Evolutionary conservation across 1,284 basidiomycete genomes (phyloP).

Genomic region (Microbotryum violaceum): DNA sequence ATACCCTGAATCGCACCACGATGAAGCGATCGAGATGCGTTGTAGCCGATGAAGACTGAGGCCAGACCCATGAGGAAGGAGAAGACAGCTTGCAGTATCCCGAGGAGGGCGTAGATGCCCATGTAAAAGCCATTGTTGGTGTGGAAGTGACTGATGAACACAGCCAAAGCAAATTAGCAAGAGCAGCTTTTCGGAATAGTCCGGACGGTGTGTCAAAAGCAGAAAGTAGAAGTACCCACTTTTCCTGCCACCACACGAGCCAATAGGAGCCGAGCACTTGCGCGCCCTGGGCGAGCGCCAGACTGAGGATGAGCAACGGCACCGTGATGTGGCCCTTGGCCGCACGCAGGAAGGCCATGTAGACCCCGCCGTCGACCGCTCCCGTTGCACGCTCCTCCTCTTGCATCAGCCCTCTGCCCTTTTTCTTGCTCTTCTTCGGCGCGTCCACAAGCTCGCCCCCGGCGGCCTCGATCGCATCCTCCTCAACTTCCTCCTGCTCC

Average conservation of each 20-base stretch:
- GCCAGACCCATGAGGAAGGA: conserved; percentile 50
- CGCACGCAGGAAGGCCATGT: conserved; percentile 58
- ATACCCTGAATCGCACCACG: conserved; percentile 56
- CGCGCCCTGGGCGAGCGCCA: conserved; percentile 58
- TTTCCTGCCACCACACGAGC: conserved; percentile 41
- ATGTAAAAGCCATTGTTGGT: conserved; percentile 53
- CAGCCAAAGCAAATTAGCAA: not conserved
- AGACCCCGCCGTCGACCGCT: conserved; percentile 46
- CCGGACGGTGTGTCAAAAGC: no score
- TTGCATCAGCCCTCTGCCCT: conserved; percentile 54
- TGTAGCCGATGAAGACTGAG: conserved; percentile 31
- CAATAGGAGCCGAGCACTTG: conserved; percentile 45
- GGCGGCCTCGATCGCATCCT: conserved; percentile 40
- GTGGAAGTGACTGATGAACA: not conserved
- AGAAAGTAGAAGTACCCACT: conserved; percentile 12
- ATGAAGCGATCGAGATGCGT: conserved; percentile 31
- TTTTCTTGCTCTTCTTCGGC: conserved; percentile 42
- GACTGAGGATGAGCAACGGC: conserved; percentile 53
- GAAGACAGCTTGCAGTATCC: conserved; percentile 50
- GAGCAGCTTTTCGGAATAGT: not conserved
- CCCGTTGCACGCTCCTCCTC: conserved; percentile 33
- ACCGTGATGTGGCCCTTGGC: conserved; percentile 54
- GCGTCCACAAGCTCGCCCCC: conserved; percentile 32
- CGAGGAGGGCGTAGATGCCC: conserved; percentile 61
- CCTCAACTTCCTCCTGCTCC: conserved; percentile 43